Evolutionary conservation across 2,329 filamentous ascomycete species (phyloP).

Genomic region (Phaeosphaeria sp.): DNA sequence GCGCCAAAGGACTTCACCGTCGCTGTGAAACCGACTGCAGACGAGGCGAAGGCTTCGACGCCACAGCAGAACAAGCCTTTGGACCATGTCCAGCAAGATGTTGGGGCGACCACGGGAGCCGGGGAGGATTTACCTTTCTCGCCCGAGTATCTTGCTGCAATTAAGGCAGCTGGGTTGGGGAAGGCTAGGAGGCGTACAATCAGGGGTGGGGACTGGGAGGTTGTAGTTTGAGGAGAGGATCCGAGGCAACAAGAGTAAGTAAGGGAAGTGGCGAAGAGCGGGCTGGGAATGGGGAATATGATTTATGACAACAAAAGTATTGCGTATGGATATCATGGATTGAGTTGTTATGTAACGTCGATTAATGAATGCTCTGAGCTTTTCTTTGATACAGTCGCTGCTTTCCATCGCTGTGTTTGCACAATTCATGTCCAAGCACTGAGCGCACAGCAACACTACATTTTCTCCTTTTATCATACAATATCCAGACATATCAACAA

Average conservation of each 20-base stretch:
- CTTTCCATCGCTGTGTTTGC: too few species aligned
- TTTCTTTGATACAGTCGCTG: background rate
- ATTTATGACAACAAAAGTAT: background rate
- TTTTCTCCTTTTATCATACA: background rate
- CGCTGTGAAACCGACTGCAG: background rate
- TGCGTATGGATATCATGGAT: background rate
- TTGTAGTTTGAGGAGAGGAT: background rate
- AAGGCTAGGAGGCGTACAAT: background rate
- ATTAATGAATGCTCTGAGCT: background rate
- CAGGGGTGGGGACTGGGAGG: background rate
- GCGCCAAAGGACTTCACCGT: slow-evolving; percentile 12
- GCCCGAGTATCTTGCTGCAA: background rate
- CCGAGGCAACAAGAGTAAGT: background rate
- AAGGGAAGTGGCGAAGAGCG: background rate
- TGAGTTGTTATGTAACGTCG: background rate
- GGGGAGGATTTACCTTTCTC: slow-evolving; percentile 1
- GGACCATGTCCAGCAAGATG: background rate
- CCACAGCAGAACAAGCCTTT: background rate
- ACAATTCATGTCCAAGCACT: too few species aligned
- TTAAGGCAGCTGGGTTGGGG: background rate
- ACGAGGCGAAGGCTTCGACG: background rate
- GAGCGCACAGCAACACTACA: too few species aligned
- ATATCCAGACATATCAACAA: background rate
- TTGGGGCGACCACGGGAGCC: background rate
- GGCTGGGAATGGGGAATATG: background rate